Conservation (phyloP, 495 filamentous ascomycete genomes). For the Penicillium subrubescens region DNA sequence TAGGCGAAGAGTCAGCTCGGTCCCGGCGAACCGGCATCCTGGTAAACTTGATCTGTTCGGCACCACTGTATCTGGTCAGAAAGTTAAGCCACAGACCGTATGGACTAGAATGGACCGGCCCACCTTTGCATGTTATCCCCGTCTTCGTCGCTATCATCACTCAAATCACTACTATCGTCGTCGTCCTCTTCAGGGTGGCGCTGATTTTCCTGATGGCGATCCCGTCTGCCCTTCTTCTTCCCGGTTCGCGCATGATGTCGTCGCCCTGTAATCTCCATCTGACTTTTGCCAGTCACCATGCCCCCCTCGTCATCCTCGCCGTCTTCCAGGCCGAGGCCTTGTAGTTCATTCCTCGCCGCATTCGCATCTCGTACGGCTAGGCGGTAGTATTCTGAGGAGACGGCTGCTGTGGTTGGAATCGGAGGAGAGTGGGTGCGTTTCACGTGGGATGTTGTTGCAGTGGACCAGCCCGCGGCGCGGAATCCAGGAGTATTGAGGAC, state of each 20-base stretch:
- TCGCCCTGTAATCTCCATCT: constrained; percentile 72
- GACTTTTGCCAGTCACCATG: constrained; percentile 75
- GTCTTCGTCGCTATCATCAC: constrained; percentile 95
- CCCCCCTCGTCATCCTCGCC: constrained; percentile 83
- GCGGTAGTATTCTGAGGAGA: constrained; percentile 81
- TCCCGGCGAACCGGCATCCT: constrained; percentile 86
- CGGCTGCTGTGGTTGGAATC: constrained; percentile 75
- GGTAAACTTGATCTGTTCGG: constrained; percentile 87
- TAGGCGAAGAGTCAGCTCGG: constrained; percentile 85
- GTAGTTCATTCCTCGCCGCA: constrained; percentile 31
- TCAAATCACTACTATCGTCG: constrained; percentile 95
- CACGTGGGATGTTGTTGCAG: constrained; percentile 61
- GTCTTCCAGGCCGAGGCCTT: constrained; percentile 55
- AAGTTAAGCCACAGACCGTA: constrained; percentile 2
- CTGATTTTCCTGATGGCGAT: constrained; percentile 49
- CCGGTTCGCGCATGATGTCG: constrained; percentile 54
- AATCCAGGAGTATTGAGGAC: constrained; percentile 94
- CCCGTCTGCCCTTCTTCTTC: constrained; percentile 44
- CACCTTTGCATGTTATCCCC: constrained; percentile 56
- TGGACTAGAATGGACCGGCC: constrained; percentile 13
- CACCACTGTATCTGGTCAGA: constrained; percentile 45
- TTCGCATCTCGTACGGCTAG: constrained; percentile 39
- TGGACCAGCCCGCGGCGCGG: constrained; percentile 89
- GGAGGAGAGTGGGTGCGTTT: constrained; percentile 95
- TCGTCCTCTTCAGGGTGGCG: constrained; percentile 83